phyloP scores from a whole-genome alignment of 768 basidiomycete genomes.

The Pleurotus djamor region DNA sequence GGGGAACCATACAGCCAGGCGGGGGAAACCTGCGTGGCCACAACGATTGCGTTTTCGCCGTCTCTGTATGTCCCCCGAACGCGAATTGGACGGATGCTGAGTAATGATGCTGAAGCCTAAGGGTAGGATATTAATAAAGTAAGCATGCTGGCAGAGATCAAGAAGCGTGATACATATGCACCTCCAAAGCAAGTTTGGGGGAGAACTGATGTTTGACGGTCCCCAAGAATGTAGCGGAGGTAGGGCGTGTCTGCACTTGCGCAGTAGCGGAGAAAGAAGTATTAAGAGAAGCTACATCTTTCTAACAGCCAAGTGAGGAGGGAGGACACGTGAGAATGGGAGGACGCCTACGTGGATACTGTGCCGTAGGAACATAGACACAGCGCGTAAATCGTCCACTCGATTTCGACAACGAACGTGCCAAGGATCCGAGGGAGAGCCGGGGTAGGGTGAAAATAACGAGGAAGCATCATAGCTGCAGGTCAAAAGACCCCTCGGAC shows the following conservation, averaged over 20 bases:
- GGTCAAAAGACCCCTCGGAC: slow-evolving; percentile 41
- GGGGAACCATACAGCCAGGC: slow-evolving; percentile 24
- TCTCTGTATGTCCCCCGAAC: slow-evolving; percentile 39
- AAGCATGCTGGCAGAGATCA: slow-evolving; percentile 5
- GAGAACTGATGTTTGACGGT: slow-evolving; percentile 79
- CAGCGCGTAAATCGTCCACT: slow-evolving; percentile 30
- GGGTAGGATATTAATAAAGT: slow-evolving; percentile 1
- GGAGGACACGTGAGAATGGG: background rate
- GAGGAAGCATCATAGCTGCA: slow-evolving; percentile 49
- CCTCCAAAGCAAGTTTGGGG: slow-evolving; percentile 53
- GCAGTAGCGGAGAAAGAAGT: slow-evolving; percentile 19
- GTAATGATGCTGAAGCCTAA: slow-evolving; percentile 37
- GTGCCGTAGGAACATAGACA: slow-evolving; percentile 38
- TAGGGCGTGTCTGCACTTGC: slow-evolving; percentile 1
- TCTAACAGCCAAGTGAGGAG: slow-evolving; percentile 29
- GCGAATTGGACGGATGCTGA: slow-evolving; percentile 15
- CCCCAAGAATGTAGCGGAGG: slow-evolving; percentile 41
- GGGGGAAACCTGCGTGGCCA: slow-evolving; percentile 35
- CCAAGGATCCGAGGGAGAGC: slow-evolving; percentile 19
- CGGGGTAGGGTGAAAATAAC: slow-evolving; percentile 36
- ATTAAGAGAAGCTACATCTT: slow-evolving; percentile 43
- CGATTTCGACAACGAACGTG: slow-evolving; percentile 27
- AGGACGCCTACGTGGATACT: slow-evolving; percentile 34
- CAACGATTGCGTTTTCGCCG: slow-evolving; percentile 39
- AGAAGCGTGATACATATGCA: slow-evolving; percentile 18